Base-by-base conservation (phyloP, 2,329 filamentous ascomycete genomes). In the Fusarium sp. region DNA sequence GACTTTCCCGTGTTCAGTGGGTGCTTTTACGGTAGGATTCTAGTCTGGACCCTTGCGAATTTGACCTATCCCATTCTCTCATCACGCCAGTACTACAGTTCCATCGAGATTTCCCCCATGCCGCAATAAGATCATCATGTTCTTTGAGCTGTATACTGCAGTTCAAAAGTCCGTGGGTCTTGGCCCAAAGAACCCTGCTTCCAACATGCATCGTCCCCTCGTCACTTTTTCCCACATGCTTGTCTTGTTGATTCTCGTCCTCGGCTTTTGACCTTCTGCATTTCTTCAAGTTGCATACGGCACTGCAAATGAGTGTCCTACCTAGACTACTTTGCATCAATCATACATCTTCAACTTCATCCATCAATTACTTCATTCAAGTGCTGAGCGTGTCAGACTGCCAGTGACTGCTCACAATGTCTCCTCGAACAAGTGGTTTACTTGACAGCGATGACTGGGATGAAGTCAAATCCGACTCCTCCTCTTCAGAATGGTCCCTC, bases 361-460 rank as follows among this genome's bases (percentile, higher is more conserved):
- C 30, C 22, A 63, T 55, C 22, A 22, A 27, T 15, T 29, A 15
- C n/a, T 5, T 16, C 15, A 49, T 15, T 12, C 38, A 27, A 30
- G 25, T 20, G n/a, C 43, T 34, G 24, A 49, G 27, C n/a, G 30
- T 27, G 10, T 18, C 15, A n/a, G 16, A n/a, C 12, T 22, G 27
- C 12, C 25, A 29, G 32, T 24, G 7, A 7, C 3, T 42, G 8
- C 50, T 38, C 66, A 76, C 51, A n/a, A 81, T 81, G 79, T 62
- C 78, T 58, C 71, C 75, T 30, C 74, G 70, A 40, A 72, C 68
- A 57, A 75, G 76, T 10, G 78, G 78, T 30, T 74, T 81, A 11
- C 74, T 82, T 16, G 77, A 80, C 54, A 75, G 73, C 64, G 72
- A 75, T 20, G 76, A 78, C 22, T 81, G 80, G 79, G 78, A 81